These are phyloP conservation scores for Sclerotinia nivalis DNA, from an alignment of 2,329 filamentous ascomycete genomes.

Conservation along the genomic window DNA sequence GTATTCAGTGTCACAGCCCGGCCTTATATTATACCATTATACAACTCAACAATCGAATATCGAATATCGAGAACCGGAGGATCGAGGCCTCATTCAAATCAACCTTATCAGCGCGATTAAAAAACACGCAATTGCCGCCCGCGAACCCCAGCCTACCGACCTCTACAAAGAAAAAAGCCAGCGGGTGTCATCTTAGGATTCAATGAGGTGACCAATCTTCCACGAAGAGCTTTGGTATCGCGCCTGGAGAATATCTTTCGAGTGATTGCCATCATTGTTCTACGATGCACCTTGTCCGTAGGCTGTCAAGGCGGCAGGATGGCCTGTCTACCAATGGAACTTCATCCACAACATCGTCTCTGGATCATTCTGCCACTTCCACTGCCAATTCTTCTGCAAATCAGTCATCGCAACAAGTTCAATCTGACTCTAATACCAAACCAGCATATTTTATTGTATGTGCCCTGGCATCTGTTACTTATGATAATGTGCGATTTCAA, in stretches of 20 bases:
- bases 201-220: slow-evolving; percentile 23
- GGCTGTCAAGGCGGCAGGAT: slow-evolving; percentile 20
- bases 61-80: neutral
- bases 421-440: slow-evolving; percentile 4
- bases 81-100: neutral
- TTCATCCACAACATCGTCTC: slow-evolving; percentile 10
- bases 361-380: neutral
- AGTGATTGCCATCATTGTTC: slow-evolving; percentile 16
- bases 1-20: neutral
- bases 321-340: slow-evolving; percentile 9
- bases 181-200: slow-evolving; percentile 15
- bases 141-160: slow-evolving; percentile 1
- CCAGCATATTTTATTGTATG: slow-evolving; percentile 22
- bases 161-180: neutral
- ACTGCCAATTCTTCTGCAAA: neutral
- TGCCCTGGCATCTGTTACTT: slow-evolving; percentile 1
- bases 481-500: neutral
- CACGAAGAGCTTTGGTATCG: slow-evolving; percentile 13
- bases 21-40: neutral
- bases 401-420: neutral
- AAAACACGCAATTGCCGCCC: slow-evolving; percentile 19
- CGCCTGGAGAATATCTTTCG: slow-evolving; percentile 3
- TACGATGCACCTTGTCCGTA: slow-evolving; percentile 14
- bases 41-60: neutral
- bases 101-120: slow-evolving; percentile 17